These are phyloP conservation scores for Oldenlandia corymbosa DNA, from an alignment of 257 asterid species.

Conservation along the genomic window DNA sequence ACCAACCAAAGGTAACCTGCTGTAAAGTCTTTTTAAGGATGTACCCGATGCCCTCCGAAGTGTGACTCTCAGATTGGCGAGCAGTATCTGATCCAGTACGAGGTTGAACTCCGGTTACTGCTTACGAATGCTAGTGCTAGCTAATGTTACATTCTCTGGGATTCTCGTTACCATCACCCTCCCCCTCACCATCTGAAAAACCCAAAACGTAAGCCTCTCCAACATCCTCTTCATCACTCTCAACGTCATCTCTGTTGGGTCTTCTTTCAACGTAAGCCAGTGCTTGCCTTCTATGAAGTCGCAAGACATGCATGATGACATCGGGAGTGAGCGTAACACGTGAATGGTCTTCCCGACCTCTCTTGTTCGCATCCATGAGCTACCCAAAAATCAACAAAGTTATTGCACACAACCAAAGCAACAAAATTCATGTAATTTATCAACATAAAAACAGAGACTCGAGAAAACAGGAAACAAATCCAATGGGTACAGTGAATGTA, in stretches of 20 bases:
- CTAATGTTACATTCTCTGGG: constrained; percentile 59
- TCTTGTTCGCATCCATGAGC: constrained; percentile 58
- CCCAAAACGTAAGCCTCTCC: constrained; percentile 36
- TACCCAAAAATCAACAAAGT: constrained; percentile 17
- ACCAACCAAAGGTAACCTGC: not conserved
- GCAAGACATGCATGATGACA: constrained; percentile 68
- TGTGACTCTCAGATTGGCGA: not conserved
- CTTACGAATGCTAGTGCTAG: constrained; percentile 18
- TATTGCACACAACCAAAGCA: not conserved
- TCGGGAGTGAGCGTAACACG: constrained; percentile 61
- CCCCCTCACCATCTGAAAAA: constrained; percentile 41
- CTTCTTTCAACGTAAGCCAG: constrained; percentile 46
- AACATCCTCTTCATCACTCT: constrained; percentile 40
- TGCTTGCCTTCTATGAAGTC: constrained; percentile 70
- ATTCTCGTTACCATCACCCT: constrained; percentile 37
- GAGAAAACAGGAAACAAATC: not conserved
- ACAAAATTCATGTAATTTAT: not conserved
- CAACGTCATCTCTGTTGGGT: constrained; percentile 28
- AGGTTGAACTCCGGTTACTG: not conserved
- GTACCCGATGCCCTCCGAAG: not conserved
- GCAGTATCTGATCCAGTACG: not conserved
- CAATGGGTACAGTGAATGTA: constrained; percentile 12
- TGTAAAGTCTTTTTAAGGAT: not conserved
- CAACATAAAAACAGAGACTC: not conserved
- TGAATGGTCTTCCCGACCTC: constrained; percentile 54